phyloP scores from a whole-genome alignment of 1,284 basidiomycete species.

The Mrakiaceae sp. region DNA sequence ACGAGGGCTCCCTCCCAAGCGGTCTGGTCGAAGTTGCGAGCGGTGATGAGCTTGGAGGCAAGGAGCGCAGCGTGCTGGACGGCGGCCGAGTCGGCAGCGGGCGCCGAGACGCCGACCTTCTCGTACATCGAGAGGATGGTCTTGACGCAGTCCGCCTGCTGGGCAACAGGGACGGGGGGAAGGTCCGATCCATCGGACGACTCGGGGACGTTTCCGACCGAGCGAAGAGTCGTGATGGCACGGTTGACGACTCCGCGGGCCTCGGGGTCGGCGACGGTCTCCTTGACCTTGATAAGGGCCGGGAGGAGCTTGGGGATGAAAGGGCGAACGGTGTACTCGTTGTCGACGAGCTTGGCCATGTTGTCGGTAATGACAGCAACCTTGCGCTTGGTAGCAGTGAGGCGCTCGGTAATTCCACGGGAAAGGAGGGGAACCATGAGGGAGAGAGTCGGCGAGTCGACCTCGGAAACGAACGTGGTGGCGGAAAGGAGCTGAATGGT shows the following conservation, averaged over 20 bases:
- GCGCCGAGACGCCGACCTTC: conserved; percentile 52
- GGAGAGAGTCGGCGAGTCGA: conserved; percentile 96
- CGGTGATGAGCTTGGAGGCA: conserved; percentile 73
- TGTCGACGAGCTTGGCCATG: conserved; percentile 98
- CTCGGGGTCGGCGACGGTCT: conserved; percentile 86
- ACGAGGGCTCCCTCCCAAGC: conserved; percentile 72
- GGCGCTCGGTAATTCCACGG: conserved; percentile 90
- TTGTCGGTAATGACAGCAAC: conserved; percentile 96
- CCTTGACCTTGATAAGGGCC: conserved; percentile 85
- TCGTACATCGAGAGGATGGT: conserved; percentile 67
- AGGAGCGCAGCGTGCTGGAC: conserved; percentile 65
- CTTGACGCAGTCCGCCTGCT: conserved; percentile 52
- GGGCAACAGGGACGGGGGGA: conserved; percentile 64
- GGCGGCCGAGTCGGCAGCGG: conserved; percentile 50
- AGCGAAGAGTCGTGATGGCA: conserved; percentile 84
- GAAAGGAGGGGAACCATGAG: conserved; percentile 96
- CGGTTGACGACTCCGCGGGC: conserved; percentile 78
- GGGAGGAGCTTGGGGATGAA: conserved; percentile 93
- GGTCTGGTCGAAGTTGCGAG: conserved; percentile 80
- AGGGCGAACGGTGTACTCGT: conserved; percentile 83
- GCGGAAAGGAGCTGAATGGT: conserved; percentile 89
- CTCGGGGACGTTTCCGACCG: conserved; percentile 76
- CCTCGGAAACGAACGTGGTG: conserved; percentile 99
- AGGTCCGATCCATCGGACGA: conserved; percentile 77
- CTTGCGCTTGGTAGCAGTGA: conserved; percentile 91